Evolutionary conservation across 139 green algal species (phyloP), one percentile per base, ranked within the genome.

Genomic region (Edaphochlamys debaryana): DNA sequence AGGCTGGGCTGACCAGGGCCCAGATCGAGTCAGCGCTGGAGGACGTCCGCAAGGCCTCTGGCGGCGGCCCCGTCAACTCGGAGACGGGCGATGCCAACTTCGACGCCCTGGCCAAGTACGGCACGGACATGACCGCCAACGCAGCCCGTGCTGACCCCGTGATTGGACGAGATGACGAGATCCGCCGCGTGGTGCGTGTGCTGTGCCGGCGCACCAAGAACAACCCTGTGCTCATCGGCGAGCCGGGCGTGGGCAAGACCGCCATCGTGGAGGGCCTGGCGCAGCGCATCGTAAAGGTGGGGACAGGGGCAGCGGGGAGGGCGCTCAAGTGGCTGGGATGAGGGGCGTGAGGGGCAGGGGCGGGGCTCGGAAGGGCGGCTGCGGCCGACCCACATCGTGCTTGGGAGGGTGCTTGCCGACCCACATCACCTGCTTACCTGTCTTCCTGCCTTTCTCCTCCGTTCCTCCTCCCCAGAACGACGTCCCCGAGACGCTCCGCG

Each of bases 211-310:
- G 95, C 70, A 98, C 93, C 72, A 99, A 99, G 92, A 99, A 99
- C 95, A 99, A 99, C 89, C 97, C 97, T 0, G 94, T 99, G 68
- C 92, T 99, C 50, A 96, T 99, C 41, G 96, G 95, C 9, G 94
- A 97, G 85, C 95, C 95, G n/a, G 95, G 87, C 38, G 87, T 89
- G 52, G 87, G 87, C 67, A 91, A 91, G 79, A 98, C 95, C 17
- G 95, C 95, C 9, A 96, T 97, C 50, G 92, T 92, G 37, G 96
- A 98, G 90, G 96, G 96, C 17, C 92, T 99, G 48, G 96, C 96
- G 23, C 95, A 98, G 92, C 93, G 95, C 45, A 95, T 98, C 48
- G 91, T 95, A 5, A 92, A 91, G 69, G 95, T 93, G 37, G 93
- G 98, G 85, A 91, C 5, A 13, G n/a, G 97, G 32, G 95, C 94